Base-by-base conservation (phyloP, 2,329 filamentous ascomycete species). In the Didymella lethalis region DNA sequence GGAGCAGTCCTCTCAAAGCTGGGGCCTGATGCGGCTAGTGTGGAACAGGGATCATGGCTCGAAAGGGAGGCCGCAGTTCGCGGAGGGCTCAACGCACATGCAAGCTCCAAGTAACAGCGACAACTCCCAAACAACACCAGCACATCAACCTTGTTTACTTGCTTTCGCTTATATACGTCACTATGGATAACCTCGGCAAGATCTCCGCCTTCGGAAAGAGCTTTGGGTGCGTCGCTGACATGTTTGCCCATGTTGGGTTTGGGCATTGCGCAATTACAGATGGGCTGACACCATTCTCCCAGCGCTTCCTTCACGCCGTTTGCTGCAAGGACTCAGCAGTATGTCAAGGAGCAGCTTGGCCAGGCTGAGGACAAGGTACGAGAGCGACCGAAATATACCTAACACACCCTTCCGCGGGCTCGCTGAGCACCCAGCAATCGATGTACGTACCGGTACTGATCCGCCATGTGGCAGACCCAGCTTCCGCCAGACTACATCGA, bases 401-500 rank as follows among this genome's bases (percentile, higher is more conserved):
- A 16, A 34, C 1, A 25, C 20, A 34, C 23, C 41, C 20, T 16
- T 31, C 31, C 12, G 26, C 32, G 11, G 54, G 44, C 49, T 40
- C n/a, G 25, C 56, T 36, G 10, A 32, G 38, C 38, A 10, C 47
- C 7, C 18, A 16, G 20, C n/a, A 25, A 32, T 7, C 38, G 10
- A 56, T 12, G 25, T 34, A 7, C 20, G 50, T 53, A 41, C 47
- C 46, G 23, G 40, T 48, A 71, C 64, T 76, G 60, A 76, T 62
- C 50, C n/a, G 43, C 49, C 45, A 29, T 48, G 47, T 51, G 48
- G 64, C 62, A 96, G 92, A 99, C 95, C 64, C 90, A 98, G 82
- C 91, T 99, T 43, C 95, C 95, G 45, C 90, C 93, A 69, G 95
- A 98, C 81, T 99, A 99, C 81, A 91, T 97, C 77, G 93, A 98